A percentile compares a stretch with the other conserved stretches of the same genome.
Conservation (phyloP, 225 moss, liverwort and hornwort genomes). For the Sphagnum tenellum region DNA sequence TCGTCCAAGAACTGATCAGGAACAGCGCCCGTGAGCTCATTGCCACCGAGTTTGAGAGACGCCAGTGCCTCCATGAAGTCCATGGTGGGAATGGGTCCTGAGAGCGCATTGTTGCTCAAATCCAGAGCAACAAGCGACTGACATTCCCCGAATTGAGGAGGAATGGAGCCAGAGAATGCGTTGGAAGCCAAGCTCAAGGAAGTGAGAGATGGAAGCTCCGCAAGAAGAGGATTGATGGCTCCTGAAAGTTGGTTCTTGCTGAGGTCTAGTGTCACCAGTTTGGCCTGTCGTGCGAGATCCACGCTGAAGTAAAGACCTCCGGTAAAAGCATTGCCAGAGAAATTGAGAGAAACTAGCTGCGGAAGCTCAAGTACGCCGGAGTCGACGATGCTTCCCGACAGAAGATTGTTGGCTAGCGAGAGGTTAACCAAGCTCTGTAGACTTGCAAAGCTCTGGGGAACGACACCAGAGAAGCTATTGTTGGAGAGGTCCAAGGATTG, state of each 20-base stretch:
- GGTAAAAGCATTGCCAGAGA: constrained; percentile 42
- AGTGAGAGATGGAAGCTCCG: constrained; percentile 10
- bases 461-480: constrained; percentile 35
- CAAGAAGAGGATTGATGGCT: constrained; percentile 34
- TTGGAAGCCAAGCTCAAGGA: constrained; percentile 28
- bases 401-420: constrained; percentile 49
- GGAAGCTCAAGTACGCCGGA: constrained; percentile 26
- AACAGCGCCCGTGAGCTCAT: constrained; percentile 29
- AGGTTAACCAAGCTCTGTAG: constrained; percentile 38
- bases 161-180: constrained; percentile 21
- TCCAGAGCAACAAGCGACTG: constrained; percentile 25
- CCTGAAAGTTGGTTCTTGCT: constrained; percentile 62
- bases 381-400: constrained; percentile 28
- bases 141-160: constrained; percentile 17
- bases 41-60: constrained; percentile 29
- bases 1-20: constrained; percentile 29
- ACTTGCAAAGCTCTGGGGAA: constrained; percentile 26
- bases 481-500: constrained; percentile 14
- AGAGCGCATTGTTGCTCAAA: constrained; percentile 36
- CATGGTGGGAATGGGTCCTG: constrained; percentile 45
- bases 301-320: constrained; percentile 27
- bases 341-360: constrained; percentile 42
- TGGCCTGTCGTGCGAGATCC: constrained; percentile 8
- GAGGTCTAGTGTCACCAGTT: constrained; percentile 46
- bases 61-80: constrained; percentile 28